phyloP scores from a whole-genome alignment of 306 rosid species.

The Prosopis cineraria region DNA sequence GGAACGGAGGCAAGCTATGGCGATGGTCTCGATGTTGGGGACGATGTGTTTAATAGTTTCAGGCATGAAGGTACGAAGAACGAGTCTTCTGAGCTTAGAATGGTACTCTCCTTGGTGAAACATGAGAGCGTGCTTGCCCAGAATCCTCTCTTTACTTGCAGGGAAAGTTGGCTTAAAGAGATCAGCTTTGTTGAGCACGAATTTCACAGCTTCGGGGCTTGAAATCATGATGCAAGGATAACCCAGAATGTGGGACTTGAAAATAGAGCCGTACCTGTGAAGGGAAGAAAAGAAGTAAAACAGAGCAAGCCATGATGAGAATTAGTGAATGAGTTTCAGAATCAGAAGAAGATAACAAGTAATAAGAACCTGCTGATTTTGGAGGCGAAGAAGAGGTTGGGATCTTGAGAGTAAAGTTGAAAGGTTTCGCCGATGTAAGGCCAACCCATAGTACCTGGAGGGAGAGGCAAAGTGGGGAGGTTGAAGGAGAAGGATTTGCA shows the following conservation, averaged over 20 bases:
- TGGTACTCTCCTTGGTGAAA: conserved; percentile 93
- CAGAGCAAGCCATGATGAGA: background rate
- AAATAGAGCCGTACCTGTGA: conserved; percentile 74
- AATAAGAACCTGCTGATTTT: conserved; percentile 60
- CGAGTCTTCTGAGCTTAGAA: conserved; percentile 59
- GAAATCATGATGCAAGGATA: conserved; percentile 93
- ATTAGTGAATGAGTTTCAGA: background rate
- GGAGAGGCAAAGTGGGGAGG: no score
- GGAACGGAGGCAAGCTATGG: conserved; percentile 55
- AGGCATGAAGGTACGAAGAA: conserved; percentile 25
- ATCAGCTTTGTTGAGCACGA: conserved; percentile 67
- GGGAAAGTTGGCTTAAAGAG: conserved; percentile 96
- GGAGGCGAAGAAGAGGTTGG: conserved; percentile 64
- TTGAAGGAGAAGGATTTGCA: no score
- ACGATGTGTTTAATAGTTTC: conserved; percentile 50
- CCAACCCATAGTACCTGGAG: conserved; percentile 95
- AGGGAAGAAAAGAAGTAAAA: background rate
- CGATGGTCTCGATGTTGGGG: conserved; percentile 51
- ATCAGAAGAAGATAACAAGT: background rate
- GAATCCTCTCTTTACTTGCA: conserved; percentile 84
- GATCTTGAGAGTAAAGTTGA: conserved; percentile 82
- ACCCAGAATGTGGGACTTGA: conserved; percentile 94
- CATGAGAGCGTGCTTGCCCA: conserved; percentile 86
- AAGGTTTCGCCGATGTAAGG: conserved; percentile 79
- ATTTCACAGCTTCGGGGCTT: conserved; percentile 78